Percentiles rank a stretch among this genome's conserved stretches.
These are phyloP conservation scores for Microstroma glucosiphilum DNA, from an alignment of 1,284 basidiomycete genomes.

Conservation along the genomic window DNA sequence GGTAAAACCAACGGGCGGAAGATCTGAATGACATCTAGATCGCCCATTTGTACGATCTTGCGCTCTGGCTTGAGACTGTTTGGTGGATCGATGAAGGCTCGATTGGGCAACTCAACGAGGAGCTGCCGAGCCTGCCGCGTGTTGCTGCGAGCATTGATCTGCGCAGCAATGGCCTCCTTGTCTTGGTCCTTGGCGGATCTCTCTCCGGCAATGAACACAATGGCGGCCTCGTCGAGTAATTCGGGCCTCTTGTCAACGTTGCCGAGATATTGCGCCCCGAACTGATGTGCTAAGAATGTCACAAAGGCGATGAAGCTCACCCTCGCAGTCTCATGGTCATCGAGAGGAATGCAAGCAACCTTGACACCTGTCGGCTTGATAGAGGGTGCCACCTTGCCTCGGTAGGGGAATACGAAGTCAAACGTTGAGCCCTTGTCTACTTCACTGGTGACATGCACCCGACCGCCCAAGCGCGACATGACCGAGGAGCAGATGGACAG, in stretches of 20 bases:
- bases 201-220: conserved; percentile 3
- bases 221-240: neutral
- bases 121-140: neutral
- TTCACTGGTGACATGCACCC: conserved; percentile 5
- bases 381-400: neutral
- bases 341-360: neutral
- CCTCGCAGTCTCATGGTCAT: neutral
- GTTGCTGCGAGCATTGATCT: neutral
- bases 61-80: neutral
- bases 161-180: neutral
- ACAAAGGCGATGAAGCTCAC: neutral
- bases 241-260: neutral
- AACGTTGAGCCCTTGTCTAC: conserved; percentile 10
- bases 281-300: neutral
- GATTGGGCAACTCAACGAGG: conserved; percentile 1
- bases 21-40: neutral
- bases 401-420: conserved; percentile 7
- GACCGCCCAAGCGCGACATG: conserved; percentile 3
- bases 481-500: conserved; percentile 7
- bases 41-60: neutral
- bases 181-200: neutral
- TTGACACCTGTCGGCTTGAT: neutral
- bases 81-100: neutral
- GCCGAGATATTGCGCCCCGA: neutral
- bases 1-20: neutral